Percentiles rank a stretch among this genome's conserved stretches.
phyloP scores from a whole-genome alignment of 78 protist species.

The Chrysochromulina parva region DNA sequence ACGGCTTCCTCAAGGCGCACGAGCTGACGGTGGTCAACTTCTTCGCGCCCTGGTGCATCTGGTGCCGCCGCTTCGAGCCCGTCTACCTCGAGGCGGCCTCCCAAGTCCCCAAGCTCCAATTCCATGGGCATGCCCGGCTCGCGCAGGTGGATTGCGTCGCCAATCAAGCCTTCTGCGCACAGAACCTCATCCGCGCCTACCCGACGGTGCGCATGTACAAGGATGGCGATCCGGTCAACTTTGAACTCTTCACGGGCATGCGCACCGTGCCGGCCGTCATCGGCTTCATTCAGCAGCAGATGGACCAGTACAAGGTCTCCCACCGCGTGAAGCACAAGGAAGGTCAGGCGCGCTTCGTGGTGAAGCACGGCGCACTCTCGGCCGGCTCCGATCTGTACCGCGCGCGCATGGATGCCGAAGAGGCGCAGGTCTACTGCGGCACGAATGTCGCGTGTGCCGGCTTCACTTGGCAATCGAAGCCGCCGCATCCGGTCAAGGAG shows the following conservation, averaged over 20 bases:
- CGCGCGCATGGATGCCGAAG: background rate
- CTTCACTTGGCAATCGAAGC: background rate
- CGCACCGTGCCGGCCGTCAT: background rate
- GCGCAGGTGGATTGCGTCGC: slow-evolving; percentile 29
- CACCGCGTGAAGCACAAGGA: background rate
- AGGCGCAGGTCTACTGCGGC: slow-evolving; percentile 1
- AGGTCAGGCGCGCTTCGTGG: background rate
- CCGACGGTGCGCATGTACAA: slow-evolving; percentile 22
- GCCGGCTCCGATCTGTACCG: background rate
- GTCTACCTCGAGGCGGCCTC: background rate
- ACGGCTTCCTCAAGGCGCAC: background rate
- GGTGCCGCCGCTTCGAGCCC: slow-evolving; percentile 23
- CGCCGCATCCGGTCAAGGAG: too few relatives aligned
- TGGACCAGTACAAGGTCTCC: background rate
- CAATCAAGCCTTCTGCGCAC: background rate
- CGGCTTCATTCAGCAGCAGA: background rate
- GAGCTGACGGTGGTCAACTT: slow-evolving; percentile 8
- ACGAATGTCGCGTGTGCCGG: background rate
- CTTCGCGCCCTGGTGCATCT: slow-evolving; percentile 36
- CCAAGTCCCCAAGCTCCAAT: background rate
- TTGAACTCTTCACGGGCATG: background rate
- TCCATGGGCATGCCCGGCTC: background rate
- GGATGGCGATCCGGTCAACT: background rate
- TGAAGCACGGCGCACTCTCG: background rate
- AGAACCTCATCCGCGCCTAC: slow-evolving; percentile 3